These are phyloP conservation scores for Iris macrosiphon DNA, from an alignment of 106 monocot species.

Conservation along the genomic window DNA sequence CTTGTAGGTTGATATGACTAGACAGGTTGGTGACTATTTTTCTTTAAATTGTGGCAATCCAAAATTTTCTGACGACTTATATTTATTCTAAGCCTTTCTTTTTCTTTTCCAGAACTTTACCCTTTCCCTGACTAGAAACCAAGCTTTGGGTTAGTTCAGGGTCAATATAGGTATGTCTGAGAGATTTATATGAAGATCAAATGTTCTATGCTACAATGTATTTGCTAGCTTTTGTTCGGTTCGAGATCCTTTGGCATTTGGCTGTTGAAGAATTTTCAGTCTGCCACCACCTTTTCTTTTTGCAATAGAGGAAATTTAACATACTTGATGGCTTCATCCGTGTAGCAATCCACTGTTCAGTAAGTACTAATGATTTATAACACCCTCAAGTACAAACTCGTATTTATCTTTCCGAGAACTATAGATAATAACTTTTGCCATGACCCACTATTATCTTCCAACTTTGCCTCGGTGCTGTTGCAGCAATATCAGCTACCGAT, in stretches of 20 bases:
- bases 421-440: too few species aligned
- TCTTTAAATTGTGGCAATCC: too few species aligned
- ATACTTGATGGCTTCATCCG: constrained; percentile 13
- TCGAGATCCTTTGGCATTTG: constrained; percentile 8
- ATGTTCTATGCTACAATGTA: neutral
- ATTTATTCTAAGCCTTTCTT: neutral
- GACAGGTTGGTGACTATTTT: too few species aligned
- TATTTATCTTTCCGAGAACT: too few species aligned
- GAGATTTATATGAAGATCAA: constrained; percentile 4
- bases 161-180: constrained; percentile 10
- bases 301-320: neutral
- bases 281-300: neutral
- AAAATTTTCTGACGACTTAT: too few species aligned
- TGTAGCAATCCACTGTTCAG: constrained; percentile 4
- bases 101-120: constrained; percentile 5
- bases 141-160: constrained; percentile 15
- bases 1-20: too few species aligned
- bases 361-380: constrained; percentile 18
- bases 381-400: too few species aligned
- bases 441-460: too few species aligned
- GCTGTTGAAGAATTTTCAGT: constrained; percentile 4
- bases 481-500: too few species aligned
- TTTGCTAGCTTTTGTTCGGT: too few species aligned
- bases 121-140: constrained; percentile 6
- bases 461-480: too few species aligned